These are phyloP conservation scores for Populus tomentosa DNA, from an alignment of 441 rosid genomes.

Conservation along the genomic window DNA sequence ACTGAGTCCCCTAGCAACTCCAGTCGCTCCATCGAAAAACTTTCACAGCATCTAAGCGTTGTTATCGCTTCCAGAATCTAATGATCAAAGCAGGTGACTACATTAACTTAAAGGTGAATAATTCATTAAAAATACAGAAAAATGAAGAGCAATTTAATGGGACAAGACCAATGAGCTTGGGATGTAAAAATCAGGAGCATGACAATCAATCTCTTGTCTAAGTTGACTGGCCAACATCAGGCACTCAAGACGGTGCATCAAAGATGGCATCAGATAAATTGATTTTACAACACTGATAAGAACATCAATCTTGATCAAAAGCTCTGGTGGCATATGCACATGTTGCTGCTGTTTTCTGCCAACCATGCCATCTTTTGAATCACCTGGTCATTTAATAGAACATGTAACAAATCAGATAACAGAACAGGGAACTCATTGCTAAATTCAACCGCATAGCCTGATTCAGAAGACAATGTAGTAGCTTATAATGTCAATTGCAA, in stretches of 20 bases:
- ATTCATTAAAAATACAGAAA: constrained; percentile 1
- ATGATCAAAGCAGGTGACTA: constrained; percentile 10
- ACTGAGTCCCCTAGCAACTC: constrained; percentile 98
- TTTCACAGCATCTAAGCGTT: constrained; percentile 64
- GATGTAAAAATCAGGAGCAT: constrained; percentile 40
- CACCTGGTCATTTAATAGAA: constrained; percentile 33
- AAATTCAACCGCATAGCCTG: background rate
- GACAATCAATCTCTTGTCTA: constrained; percentile 63
- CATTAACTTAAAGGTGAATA: constrained; percentile 1
- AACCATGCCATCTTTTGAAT: constrained; percentile 27
- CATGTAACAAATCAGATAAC: constrained; percentile 18
- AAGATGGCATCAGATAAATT: constrained; percentile 75
- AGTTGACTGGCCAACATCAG: constrained; percentile 90
- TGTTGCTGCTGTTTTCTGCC: constrained; percentile 43
- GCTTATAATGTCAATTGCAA: background rate
- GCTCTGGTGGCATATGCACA: constrained; percentile 90
- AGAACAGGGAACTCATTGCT: background rate
- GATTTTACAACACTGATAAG: constrained; percentile 48
- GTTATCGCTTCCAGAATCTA: constrained; percentile 89
- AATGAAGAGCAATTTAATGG: constrained; percentile 5
- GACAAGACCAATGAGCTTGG: constrained; percentile 62
- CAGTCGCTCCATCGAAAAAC: constrained; percentile 94
- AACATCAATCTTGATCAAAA: constrained; percentile 52
- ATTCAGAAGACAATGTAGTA: background rate
- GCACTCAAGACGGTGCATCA: constrained; percentile 84